Evolutionary conservation across 306 rosid genomes (phyloP).

Genomic region (Malus fusca): DNA sequence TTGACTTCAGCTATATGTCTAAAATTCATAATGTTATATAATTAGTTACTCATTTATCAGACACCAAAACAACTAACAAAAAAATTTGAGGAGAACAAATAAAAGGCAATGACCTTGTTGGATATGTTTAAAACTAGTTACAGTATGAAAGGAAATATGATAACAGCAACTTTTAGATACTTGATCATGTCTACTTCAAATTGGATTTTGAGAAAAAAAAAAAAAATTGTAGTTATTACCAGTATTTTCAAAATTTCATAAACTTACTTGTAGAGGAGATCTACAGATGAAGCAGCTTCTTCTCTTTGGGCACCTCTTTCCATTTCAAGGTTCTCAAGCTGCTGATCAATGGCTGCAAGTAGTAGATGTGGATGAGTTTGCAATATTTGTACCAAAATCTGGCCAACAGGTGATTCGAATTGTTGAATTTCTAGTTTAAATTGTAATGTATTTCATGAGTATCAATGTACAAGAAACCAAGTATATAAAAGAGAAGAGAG

Average conservation of each 20-base stretch:
- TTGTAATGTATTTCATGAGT: no score
- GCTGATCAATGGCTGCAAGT: constrained; percentile 79
- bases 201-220: background rate
- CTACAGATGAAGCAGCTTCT: constrained; percentile 32
- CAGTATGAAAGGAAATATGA: background rate
- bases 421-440: no score
- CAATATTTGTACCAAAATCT: constrained; percentile 78
- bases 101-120: background rate
- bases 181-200: background rate
- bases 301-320: constrained; percentile 43
- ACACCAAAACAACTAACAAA: constrained; percentile 13
- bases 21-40: constrained; percentile 21
- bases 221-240: background rate
- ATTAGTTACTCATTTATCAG: constrained; percentile 7
- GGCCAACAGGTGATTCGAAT: constrained; percentile 73
- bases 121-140: background rate
- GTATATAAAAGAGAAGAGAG: no score
- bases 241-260: no score
- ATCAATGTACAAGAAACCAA: no score
- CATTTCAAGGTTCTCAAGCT: constrained; percentile 79
- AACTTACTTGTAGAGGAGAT: constrained; percentile 61
- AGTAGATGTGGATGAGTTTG: constrained; percentile 85
- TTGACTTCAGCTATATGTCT: constrained; percentile 89
- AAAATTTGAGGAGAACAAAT: background rate
- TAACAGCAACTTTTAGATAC: background rate